Base-by-base conservation (phyloP, 495 filamentous ascomycete species). In the Trichoderma asperelloides region DNA sequence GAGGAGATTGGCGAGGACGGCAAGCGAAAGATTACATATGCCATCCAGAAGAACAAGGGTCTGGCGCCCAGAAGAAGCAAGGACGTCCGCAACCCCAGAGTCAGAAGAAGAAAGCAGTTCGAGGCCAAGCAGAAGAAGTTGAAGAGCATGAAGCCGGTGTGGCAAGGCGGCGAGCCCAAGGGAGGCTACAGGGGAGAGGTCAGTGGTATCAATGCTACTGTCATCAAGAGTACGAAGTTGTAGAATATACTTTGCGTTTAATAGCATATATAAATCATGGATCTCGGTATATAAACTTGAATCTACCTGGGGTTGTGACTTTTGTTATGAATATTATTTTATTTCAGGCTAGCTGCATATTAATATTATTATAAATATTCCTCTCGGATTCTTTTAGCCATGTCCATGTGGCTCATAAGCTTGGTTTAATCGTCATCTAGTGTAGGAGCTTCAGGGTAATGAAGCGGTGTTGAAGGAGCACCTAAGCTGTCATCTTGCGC, bases 21-120 rank as follows among this genome's bases (percentile, higher is more conserved):
- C 64, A 96, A 96, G 81, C 84, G 96, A 62, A 88, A 89, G 72
- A 95, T 98, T 76, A 87, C 85, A 8, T 98, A 96, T 78, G 84
- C 87, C 74, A 98, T 98, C 74, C 82, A 92, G 83, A 96, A 97
- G 86, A 98, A 98, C 77, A 97, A 96, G 83, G 95, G 96, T 40
- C 81, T 98, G 70, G 87, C 91, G 70, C 90, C 93, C 64, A 86
- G 90, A 74, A 83, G 95, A 65, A 96, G 87, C 84, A 97, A 98
- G 85, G 91, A 95, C 65, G 87, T 90, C 62, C 83, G 95, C 68
- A 98, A 98, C 78, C 95, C 96, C 16, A 83, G 95, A 40, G 93
- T 98, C 66, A 98, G 98, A 89, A 98, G 97, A 90, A 85, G 91
- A 78, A 90, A 89, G 86, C 91, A 87, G 86, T 98, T 83, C 77